Percentiles rank a stretch among this genome's conserved stretches.
Conservation (phyloP, 345 rosid genomes). For the Jatropha curcas region DNA sequence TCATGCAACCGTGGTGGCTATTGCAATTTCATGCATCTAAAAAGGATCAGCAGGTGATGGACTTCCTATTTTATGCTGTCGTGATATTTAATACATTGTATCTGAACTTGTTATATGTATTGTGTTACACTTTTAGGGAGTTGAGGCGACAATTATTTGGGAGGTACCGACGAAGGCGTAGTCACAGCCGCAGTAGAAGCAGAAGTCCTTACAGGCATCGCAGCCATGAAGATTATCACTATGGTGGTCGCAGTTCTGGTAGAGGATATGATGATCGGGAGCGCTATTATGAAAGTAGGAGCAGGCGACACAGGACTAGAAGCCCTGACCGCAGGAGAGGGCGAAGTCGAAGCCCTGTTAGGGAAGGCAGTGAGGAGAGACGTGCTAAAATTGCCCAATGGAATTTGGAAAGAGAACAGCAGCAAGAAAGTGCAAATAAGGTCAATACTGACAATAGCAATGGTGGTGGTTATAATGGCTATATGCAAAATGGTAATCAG, state of each 20-base stretch:
- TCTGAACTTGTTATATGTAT: not conserved
- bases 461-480: constrained; percentile 15
- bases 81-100: not conserved
- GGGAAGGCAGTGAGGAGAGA: constrained; percentile 81
- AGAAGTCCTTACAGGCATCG: constrained; percentile 61
- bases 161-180: constrained; percentile 36
- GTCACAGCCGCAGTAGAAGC: constrained; percentile 44
- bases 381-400: constrained; percentile 69
- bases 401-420: constrained; percentile 57
- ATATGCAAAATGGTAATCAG: constrained; percentile 22
- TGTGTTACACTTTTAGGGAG: constrained; percentile 43
- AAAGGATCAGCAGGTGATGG: constrained; percentile 54
- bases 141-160: constrained; percentile 68
- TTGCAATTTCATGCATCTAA: constrained; percentile 84
- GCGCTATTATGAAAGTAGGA: constrained; percentile 35
- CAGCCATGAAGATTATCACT: constrained; percentile 47
- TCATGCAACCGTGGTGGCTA: constrained; percentile 72
- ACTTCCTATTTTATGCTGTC: not conserved
- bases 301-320: constrained; percentile 43
- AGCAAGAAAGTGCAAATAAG: constrained; percentile 31
- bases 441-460: constrained; percentile 9
- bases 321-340: constrained; percentile 52
- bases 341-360: constrained; percentile 46
- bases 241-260: constrained; percentile 39
- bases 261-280: constrained; percentile 54